Conservation (phyloP, 148 eudicot species). For the Rhododendron ferrugineum region DNA sequence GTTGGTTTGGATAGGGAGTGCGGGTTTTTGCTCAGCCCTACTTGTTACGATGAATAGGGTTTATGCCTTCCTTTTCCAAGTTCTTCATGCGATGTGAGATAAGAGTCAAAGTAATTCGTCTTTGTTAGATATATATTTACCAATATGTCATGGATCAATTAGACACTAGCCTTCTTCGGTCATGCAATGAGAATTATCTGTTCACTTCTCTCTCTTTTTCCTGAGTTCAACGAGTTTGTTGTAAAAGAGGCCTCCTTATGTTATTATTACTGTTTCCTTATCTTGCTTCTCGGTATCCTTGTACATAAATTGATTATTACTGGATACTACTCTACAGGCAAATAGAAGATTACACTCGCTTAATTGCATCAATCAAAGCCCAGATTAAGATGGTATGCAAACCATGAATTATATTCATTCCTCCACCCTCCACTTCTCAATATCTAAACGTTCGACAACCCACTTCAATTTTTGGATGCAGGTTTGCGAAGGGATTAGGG, state of each 20-base stretch:
- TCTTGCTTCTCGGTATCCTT: neutral
- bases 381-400: slow-evolving; percentile 79
- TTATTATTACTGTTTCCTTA: neutral
- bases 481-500: slow-evolving; percentile 78
- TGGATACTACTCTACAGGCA: slow-evolving; percentile 42
- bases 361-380: slow-evolving; percentile 72
- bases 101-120: neutral
- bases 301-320: neutral
- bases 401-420: neutral
- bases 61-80: neutral
- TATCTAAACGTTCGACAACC: neutral
- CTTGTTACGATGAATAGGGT: neutral
- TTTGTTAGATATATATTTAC: neutral
- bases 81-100: neutral
- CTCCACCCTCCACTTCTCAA: neutral
- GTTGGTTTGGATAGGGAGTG: neutral
- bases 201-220: too few species aligned
- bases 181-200: neutral
- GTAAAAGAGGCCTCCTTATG: neutral
- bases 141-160: neutral
- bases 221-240: neutral
- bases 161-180: neutral
- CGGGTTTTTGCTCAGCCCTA: neutral
- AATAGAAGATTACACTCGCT: slow-evolving; percentile 68
- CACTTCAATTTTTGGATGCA: slow-evolving; percentile 21